Evolutionary conservation across 169 alveolate species (phyloP).

Genomic region (Plasmodium reichenowi): DNA sequence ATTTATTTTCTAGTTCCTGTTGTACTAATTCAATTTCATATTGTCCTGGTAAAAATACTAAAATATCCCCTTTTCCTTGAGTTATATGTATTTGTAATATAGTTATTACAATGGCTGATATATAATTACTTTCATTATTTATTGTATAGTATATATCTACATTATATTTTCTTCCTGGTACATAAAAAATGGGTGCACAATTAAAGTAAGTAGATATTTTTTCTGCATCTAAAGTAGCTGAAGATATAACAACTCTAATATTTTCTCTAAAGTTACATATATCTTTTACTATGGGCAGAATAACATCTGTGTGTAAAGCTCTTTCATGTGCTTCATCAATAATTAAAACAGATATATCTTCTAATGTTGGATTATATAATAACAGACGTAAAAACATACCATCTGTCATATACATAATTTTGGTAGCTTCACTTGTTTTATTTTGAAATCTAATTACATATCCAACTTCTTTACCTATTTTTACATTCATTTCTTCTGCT

Average conservation of each 20-base stretch:
- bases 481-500: constrained; percentile 97
- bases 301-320: constrained; percentile 98
- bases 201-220: constrained; percentile 98
- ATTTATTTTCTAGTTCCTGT: constrained; percentile 89
- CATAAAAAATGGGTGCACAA: constrained; percentile 94
- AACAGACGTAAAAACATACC: constrained; percentile 99
- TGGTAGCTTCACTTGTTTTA: constrained; percentile 96
- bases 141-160: constrained; percentile 99
- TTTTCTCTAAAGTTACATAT: constrained; percentile 90
- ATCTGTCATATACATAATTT: constrained; percentile 99
- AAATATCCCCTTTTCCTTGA: constrained; percentile 98
- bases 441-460: constrained; percentile 97
- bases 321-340: constrained; percentile 99
- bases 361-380: constrained; percentile 96
- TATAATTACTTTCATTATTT: constrained; percentile 99
- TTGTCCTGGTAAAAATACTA: constrained; percentile 99
- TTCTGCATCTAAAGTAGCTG: constrained; percentile 99
- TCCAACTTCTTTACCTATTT: constrained; percentile 98
- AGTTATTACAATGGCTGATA: constrained; percentile 98
- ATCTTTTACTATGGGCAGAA: constrained; percentile 98
- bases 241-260: constrained; percentile 91
- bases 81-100: constrained; percentile 99
- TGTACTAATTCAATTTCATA: constrained; percentile 97
- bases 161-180: constrained; percentile 98
- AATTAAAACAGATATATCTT: constrained; percentile 94